Evolutionary conservation across 1,284 basidiomycete species (phyloP).

Genomic region (Sutorius eximius): DNA sequence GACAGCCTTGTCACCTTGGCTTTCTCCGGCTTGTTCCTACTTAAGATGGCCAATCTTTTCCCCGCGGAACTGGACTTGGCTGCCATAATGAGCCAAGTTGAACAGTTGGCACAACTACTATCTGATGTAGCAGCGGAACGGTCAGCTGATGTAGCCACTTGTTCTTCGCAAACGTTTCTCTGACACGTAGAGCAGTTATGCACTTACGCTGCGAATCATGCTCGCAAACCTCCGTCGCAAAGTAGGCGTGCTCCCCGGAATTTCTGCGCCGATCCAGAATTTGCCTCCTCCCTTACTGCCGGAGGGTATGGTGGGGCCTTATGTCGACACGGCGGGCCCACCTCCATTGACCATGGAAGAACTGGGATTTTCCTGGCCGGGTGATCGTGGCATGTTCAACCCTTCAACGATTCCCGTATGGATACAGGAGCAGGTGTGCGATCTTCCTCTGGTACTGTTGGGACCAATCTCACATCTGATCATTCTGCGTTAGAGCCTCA

Average conservation of each 20-base stretch:
- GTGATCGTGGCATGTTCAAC: conserved; percentile 71
- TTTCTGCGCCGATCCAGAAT: conserved; percentile 47
- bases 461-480: conserved; percentile 5
- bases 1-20: conserved; percentile 90
- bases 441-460: background rate
- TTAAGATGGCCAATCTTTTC: conserved; percentile 90
- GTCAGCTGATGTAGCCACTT: conserved; percentile 35
- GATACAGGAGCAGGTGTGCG: conserved; percentile 75
- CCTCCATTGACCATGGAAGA: conserved; percentile 79
- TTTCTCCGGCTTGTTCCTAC: conserved; percentile 88
- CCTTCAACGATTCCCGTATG: conserved; percentile 76
- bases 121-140: conserved; percentile 87
- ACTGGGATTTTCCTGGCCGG: conserved; percentile 76
- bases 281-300: conserved; percentile 51
- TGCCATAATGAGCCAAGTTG: conserved; percentile 75
- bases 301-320: conserved; percentile 55
- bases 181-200: conserved; percentile 56
- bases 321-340: conserved; percentile 53
- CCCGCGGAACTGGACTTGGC: conserved; percentile 76
- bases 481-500: conserved; percentile 58
- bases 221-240: conserved; percentile 85
- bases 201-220: conserved; percentile 87
- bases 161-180: conserved; percentile 3
- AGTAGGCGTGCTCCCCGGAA: conserved; percentile 65
- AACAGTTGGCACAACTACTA: conserved; percentile 78